Evolutionary conservation across 306 rosid genomes (phyloP), one percentile per base, ranked within the genome.

Genomic region (Erythrophleum fordii): DNA sequence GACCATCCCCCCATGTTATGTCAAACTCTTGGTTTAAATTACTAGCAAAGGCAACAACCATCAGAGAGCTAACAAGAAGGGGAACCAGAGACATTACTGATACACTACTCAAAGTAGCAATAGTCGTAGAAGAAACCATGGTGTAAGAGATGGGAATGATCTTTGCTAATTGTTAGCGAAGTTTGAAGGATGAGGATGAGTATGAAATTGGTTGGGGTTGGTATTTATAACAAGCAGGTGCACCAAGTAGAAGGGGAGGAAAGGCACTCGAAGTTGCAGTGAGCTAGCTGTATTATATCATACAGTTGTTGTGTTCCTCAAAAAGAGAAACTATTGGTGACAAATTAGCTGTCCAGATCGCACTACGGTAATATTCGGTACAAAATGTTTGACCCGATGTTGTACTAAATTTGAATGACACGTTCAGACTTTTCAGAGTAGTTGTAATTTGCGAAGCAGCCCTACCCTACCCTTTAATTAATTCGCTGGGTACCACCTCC

Each of bases 1-100:
- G 87, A 2, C 90, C 95, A 83, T 85, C 90, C 16, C 95, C 92
- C 94, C 97, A 92, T 0, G 89, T 86, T 39, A 93, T 73, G 16
- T 89, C 86, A 72, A 93, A 86, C 17, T 93, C 86, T 11, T 84
- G 64, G 85, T 84, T 64, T 18, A 91, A 81, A 65, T 89, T 76
- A 13, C 87, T 77, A 18, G 91, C 89, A 39, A 26, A 72, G 46
- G 77, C 77, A 58, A 48, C 49, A 66, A 59, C 55, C 77, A 77
- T 23, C 28, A 84, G 23, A 58, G 86, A 83, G 72, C 83, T 66
- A 11, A 77, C 8, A 18, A 85, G 35, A 39, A 83, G 75, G 11
- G 73, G 5, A 52, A 86, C 6, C 14, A 86, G 70, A 68, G 79
- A 64, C 34, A 78, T 20, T 13, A 12, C 8, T 8, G 62, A 52